phyloP scores from a whole-genome alignment of 306 rosid species.

The Citrullus amarus region DNA sequence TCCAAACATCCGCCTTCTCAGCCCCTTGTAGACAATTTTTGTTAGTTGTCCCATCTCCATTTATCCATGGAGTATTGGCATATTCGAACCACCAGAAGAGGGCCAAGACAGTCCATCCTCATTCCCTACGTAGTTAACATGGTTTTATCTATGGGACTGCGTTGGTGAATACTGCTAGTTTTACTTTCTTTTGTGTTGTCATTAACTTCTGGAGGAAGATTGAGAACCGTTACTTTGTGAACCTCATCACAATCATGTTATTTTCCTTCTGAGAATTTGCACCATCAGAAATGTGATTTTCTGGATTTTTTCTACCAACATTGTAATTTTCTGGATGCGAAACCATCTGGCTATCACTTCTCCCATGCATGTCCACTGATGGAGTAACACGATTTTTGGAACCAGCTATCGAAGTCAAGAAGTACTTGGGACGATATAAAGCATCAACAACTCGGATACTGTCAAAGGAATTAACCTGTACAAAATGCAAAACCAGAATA shows the following conservation, averaged over 20 bases:
- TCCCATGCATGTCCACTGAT: slow-evolving; percentile 21
- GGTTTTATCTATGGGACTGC: slow-evolving; percentile 18
- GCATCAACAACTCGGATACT: slow-evolving; percentile 60
- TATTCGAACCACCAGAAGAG: slow-evolving; percentile 32
- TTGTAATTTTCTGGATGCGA: slow-evolving; percentile 12
- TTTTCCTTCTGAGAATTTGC: slow-evolving; percentile 22
- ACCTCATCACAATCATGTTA: slow-evolving; percentile 19
- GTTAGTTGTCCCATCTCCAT: slow-evolving; percentile 86
- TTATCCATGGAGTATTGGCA: slow-evolving; percentile 87
- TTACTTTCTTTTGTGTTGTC: slow-evolving; percentile 24
- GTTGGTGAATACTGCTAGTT: slow-evolving; percentile 20
- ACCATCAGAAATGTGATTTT: slow-evolving; percentile 15
- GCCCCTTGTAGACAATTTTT: slow-evolving; percentile 60
- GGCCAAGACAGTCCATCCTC: slow-evolving; percentile 22
- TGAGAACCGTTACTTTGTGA: slow-evolving; percentile 80
- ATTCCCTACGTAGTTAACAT: slow-evolving; percentile 17
- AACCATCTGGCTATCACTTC: slow-evolving; percentile 16
- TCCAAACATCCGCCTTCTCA: slow-evolving; percentile 66
- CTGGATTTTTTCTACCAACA: neutral
- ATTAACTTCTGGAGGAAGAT: slow-evolving; percentile 40
- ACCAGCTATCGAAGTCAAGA: slow-evolving; percentile 39
- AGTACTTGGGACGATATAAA: slow-evolving; percentile 61
- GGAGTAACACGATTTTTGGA: slow-evolving; percentile 25
- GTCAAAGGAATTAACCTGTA: slow-evolving; percentile 81
- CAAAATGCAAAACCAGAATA: neutral